Evolutionary conservation across 257 asterid species (phyloP), one percentile per base, ranked within the genome.

Genomic region (Gentiana dahurica): DNA sequence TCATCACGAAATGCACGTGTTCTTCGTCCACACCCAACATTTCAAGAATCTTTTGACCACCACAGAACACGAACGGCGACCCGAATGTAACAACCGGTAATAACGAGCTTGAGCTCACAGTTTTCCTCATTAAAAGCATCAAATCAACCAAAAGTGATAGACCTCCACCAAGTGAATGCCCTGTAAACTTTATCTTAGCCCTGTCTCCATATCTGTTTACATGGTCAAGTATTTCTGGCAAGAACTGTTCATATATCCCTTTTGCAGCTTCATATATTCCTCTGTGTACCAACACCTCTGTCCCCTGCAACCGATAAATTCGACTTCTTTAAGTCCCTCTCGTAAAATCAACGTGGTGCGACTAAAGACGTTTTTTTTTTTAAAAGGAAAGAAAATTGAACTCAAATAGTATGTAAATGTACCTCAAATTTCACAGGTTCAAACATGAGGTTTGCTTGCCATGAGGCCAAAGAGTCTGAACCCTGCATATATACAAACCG

Each of bases 241-340:
- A 60, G 80, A 86, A 82, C 33, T 84, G 95, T 41, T 86, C 79
- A 15, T 84, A 86, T 64, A 89, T 82, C 35, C 95, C 97, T 62
- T 89, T 89, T 44, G 97, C 95, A 43, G 97, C 97, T 75, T 89
- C 95, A 58, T 89, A 89, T 33, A 87, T 90, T 54, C 97, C 97
- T 65, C 96, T 75, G 46, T 90, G 96, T 57, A 87, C 95, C 46
- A 87, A 70, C 65, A 77, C 96, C 62, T 80, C 66, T 12, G 79
- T 84, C 33, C 77, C 91, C 97, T 88, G 79, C 38, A 41, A 36
- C 41, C 66, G 2, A 41, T 39, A 37, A 47, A 36, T 24, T 24
- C 24, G 24, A 47, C 34, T 39, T 49, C 32, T 9, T 51, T 49
- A 33, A 60, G 64, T 32, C 65, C 6, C 35, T 49, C 24, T 24